phyloP scores from a whole-genome alignment of 2,329 filamentous ascomycete species.

The Ceratocystis cacaofunesta region DNA sequence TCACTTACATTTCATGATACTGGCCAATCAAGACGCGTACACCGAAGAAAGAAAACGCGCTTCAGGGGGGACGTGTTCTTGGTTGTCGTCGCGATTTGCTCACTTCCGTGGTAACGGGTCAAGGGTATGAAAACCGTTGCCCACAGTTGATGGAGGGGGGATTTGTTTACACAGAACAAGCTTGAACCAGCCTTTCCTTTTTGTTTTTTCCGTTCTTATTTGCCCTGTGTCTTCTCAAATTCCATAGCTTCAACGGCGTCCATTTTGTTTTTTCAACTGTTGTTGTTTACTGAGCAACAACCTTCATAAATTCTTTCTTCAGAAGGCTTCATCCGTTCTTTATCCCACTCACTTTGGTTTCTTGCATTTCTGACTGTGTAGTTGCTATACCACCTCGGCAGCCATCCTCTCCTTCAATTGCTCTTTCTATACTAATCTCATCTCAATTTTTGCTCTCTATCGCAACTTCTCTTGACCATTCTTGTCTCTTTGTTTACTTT shows the following conservation, averaged over 20 bases:
- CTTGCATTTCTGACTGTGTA: not conserved
- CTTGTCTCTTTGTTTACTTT: conserved; percentile 3
- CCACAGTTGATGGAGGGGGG: not conserved
- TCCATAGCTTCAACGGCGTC: not conserved
- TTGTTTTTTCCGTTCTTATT: not conserved
- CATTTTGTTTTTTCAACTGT: not conserved
- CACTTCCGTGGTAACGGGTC: conserved; percentile 4
- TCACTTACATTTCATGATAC: not conserved
- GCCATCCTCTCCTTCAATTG: not conserved
- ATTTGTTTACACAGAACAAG: not conserved
- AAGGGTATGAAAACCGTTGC: not conserved
- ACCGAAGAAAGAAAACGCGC: not conserved
- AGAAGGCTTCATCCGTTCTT: not conserved
- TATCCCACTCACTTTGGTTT: not conserved
- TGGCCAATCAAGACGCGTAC: not conserved
- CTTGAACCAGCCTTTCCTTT: not conserved
- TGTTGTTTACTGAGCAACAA: not conserved
- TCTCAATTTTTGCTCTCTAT: not conserved
- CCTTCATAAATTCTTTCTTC: not conserved
- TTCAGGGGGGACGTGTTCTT: not conserved
- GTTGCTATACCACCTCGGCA: not conserved
- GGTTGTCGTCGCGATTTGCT: not conserved
- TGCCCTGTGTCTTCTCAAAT: not conserved
- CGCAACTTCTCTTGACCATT: not conserved
- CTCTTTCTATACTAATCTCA: not conserved